Conservation (phyloP, 139 green algal species). For the Zygnema cylindricum region DNA sequence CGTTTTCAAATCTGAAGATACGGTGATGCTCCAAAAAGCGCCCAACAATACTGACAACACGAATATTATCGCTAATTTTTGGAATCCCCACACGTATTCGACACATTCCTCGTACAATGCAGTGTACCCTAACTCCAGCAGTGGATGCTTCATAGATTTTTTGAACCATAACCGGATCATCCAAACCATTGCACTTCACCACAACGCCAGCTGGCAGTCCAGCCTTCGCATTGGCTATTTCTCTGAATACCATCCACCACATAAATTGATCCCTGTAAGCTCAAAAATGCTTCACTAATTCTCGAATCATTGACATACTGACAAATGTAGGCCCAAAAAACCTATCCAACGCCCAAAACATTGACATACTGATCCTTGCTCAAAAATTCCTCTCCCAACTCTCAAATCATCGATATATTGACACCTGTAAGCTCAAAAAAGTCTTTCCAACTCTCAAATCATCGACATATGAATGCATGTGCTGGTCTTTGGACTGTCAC, state of each 20-base stretch:
- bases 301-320: no score
- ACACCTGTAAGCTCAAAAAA: no score
- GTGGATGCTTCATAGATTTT: conserved; percentile 69
- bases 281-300: no score
- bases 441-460: no score
- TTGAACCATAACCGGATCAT: conserved; percentile 66
- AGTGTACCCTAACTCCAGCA: conserved; percentile 68
- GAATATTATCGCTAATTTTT: conserved; percentile 69
- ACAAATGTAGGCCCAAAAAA: no score
- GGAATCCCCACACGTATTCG: conserved; percentile 66
- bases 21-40: conserved; percentile 73
- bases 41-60: conserved; percentile 70
- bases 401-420: no score
- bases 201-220: conserved; percentile 63
- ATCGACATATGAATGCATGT: no score
- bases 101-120: conserved; percentile 73
- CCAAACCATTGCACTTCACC: conserved; percentile 72
- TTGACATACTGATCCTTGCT: no score
- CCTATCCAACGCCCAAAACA: no score
- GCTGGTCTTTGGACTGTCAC: no score
- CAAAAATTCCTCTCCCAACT: no score
- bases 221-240: conserved; percentile 64
- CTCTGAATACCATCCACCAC: conserved; percentile 49
- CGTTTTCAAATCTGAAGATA: conserved; percentile 65
- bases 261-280: no score